These are phyloP conservation scores for Eucalyptus guilfoylei DNA, from an alignment of 345 rosid genomes.

Conservation along the genomic window DNA sequence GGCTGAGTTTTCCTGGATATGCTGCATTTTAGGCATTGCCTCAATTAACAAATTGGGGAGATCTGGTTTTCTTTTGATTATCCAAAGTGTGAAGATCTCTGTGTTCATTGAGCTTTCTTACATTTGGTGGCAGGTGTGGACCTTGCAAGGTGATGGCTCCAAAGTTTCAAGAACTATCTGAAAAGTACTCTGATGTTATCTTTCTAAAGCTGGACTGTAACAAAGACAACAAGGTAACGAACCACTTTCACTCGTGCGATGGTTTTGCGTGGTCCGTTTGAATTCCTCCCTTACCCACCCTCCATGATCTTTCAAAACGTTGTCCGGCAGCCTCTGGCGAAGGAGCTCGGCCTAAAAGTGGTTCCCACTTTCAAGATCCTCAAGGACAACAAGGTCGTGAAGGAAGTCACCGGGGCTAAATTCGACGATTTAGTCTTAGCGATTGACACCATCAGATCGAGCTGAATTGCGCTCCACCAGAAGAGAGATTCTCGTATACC, in stretches of 20 bases:
- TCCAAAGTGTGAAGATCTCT: neutral
- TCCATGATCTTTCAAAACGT: neutral
- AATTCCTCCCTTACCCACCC: neutral
- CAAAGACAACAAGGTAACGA: constrained; percentile 62
- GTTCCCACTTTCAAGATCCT: constrained; percentile 94
- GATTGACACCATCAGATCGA: constrained; percentile 55
- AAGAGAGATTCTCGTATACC: neutral
- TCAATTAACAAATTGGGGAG: neutral
- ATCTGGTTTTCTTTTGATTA: neutral
- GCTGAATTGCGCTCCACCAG: constrained; percentile 3
- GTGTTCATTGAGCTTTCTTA: neutral
- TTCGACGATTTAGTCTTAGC: constrained; percentile 54
- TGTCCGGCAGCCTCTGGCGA: constrained; percentile 57
- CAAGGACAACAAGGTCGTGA: constrained; percentile 50
- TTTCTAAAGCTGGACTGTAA: constrained; percentile 94
- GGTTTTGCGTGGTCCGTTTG: neutral
- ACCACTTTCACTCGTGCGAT: neutral
- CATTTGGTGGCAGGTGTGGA: constrained; percentile 27
- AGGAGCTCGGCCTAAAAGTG: constrained; percentile 78
- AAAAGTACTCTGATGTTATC: constrained; percentile 66
- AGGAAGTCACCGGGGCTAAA: constrained; percentile 84
- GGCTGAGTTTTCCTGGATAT: neutral
- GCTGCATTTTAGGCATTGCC: constrained; percentile 9
- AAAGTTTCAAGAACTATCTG: constrained; percentile 47
- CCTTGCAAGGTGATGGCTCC: constrained; percentile 96